phyloP scores from a whole-genome alignment of 371 early-diverging fungal species.

The Mucor lusitanicus region DNA sequence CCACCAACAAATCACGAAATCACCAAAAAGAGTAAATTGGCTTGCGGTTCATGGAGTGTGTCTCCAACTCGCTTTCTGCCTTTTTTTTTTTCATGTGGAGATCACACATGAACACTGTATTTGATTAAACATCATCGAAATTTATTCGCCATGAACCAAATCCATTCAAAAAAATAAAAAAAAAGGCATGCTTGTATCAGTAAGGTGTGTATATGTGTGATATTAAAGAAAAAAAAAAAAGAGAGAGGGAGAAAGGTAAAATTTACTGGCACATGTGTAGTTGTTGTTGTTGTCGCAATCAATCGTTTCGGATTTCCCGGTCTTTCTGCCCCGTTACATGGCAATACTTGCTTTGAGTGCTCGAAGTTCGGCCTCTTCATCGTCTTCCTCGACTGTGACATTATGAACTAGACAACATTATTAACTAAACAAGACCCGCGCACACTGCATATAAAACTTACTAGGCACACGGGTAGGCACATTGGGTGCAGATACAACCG shows the following conservation, averaged over 20 bases:
- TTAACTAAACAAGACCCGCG: not conserved
- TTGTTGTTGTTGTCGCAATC: not conserved
- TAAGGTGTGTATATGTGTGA: not conserved
- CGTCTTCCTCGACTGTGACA: constrained; percentile 61
- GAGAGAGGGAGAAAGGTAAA: not conserved
- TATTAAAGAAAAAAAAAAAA: not conserved
- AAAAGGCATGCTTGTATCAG: not conserved
- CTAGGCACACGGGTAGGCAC: constrained; percentile 69
- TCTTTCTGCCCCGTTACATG: constrained; percentile 6
- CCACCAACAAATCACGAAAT: constrained; percentile 5
- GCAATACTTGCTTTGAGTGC: constrained; percentile 83
- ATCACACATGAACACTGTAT: not conserved
- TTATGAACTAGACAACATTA: constrained; percentile 2
- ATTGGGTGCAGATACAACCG: constrained; percentile 63
- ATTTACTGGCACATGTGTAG: not conserved
- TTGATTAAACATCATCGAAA: not conserved
- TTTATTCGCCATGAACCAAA: not conserved
- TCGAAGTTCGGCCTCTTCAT: constrained; percentile 87
- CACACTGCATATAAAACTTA: constrained; percentile 30
- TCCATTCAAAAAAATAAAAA: not conserved
- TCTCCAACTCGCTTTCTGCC: not conserved
- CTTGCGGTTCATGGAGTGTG: not conserved
- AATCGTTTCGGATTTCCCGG: not conserved
- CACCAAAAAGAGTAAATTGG: not conserved
- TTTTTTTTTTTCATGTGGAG: not conserved